Percentiles rank a stretch among this genome's conserved stretches.
Evolutionary conservation across 2,329 filamentous ascomycete genomes (phyloP).

Genomic region (Microsporum ferrugineum): DNA sequence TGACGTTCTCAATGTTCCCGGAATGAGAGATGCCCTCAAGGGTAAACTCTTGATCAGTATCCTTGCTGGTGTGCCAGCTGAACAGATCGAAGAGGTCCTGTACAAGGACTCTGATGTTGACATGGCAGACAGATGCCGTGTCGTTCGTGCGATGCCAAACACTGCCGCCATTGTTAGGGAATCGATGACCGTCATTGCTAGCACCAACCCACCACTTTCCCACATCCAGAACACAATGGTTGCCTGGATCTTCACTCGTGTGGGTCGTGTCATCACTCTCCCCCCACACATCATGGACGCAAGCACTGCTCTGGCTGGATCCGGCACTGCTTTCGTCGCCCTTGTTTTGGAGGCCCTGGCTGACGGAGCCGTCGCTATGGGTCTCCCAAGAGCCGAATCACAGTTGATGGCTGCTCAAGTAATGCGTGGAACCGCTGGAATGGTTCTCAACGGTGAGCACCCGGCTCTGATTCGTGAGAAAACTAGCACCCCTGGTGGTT

Average conservation of each 20-base stretch:
- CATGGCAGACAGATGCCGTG: constrained; percentile 29
- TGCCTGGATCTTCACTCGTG: constrained; percentile 46
- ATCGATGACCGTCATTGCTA: constrained; percentile 70
- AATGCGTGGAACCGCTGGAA: constrained; percentile 47
- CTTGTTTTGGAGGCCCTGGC: constrained; percentile 49
- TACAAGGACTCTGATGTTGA: constrained; percentile 43
- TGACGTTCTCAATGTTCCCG: constrained; percentile 54
- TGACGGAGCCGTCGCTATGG: constrained; percentile 53
- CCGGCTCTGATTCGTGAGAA: constrained; percentile 50
- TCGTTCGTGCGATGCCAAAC: constrained; percentile 77
- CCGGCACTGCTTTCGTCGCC: constrained; percentile 50
- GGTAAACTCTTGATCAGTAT: constrained; percentile 77
- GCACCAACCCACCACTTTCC: constrained; percentile 38
- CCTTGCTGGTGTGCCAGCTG: constrained; percentile 60
- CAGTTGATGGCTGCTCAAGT: constrained; percentile 52
- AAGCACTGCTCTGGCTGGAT: constrained; percentile 48
- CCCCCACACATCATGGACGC: constrained; percentile 46
- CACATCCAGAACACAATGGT: constrained; percentile 35
- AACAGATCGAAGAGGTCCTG: constrained; percentile 55
- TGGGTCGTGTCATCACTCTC: constrained; percentile 39
- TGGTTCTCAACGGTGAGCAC: constrained; percentile 49
- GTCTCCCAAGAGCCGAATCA: constrained; percentile 47
- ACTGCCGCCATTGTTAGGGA: constrained; percentile 68
- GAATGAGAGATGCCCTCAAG: constrained; percentile 59
- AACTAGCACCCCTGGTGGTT: constrained; percentile 51